Evolutionary conservation across 805 yeast genomes (phyloP), one percentile per base, ranked within the genome.

Genomic region (Pichia sporocuriosa): DNA sequence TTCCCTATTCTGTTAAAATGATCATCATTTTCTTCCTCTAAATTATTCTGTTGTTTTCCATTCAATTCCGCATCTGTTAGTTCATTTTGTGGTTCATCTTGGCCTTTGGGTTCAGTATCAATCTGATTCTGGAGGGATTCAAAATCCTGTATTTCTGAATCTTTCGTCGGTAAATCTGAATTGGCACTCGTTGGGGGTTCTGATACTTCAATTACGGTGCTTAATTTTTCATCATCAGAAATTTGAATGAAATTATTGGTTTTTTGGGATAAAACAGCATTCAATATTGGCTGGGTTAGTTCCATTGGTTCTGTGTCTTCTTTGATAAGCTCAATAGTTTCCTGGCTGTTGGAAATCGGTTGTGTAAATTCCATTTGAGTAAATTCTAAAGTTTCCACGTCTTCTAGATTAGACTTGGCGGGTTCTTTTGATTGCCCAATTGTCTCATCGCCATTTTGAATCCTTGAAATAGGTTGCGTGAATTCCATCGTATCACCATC

Each of bases 201-300:
- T 3, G 49, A 42, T 3, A 30, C 10, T 37, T 45, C 49, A 2
- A 21, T 10, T 6, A 45, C 46, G 8, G 43, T 35, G n/a, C 43
- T 40, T 15, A 45, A 31, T 7, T 25, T 21, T 10, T 19, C 16
- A 13, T 23, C 39, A n/a, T 35, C 19, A n/a, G 24, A n/a, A 1
- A 9, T 5, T 2, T 15, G 17, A 25, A 9, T 6, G 17, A 13
- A 13, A 16, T 17, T 23, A 34, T 34, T 3, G 37, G 16, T 24
- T 34, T 12, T 7, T 34, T 17, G 7, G 4, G 23, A 6, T 11
- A 12, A 17, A 11, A n/a, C n/a, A n/a, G n/a, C n/a, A n/a, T n/a
- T n/a, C n/a, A n/a, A n/a, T n/a, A 34, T 15, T 13, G 37, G 37
- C 17, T 34, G 23, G 7, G 30, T 26, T 3, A 26, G 16, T 6